Percentiles rank a stretch among this genome's conserved stretches.
Conservation (phyloP, 2,329 filamentous ascomycete species). For the Chaetomium sp. region DNA sequence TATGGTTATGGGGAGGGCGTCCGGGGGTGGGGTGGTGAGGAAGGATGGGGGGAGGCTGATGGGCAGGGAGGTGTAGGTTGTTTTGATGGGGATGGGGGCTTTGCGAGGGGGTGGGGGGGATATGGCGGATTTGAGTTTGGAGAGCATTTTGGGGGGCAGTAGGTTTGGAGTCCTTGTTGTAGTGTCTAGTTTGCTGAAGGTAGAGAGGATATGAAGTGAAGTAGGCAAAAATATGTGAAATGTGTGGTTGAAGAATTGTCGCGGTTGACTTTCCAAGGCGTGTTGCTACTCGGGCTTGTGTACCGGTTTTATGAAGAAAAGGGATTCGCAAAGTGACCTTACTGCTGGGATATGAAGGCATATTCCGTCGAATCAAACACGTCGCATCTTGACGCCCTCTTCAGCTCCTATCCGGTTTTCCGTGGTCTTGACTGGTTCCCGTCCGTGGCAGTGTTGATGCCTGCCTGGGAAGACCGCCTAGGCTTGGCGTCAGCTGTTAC, state of each 20-base stretch:
- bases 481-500: conserved; percentile 2
- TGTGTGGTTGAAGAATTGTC: too few relatives aligned
- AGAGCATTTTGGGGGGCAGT: neutral
- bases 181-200: too few relatives aligned
- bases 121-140: conserved; percentile 1
- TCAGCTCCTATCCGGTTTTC: too few relatives aligned
- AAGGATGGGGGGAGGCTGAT: conserved; percentile 40
- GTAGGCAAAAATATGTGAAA: too few relatives aligned
- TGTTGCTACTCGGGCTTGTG: too few relatives aligned
- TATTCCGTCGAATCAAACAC: too few relatives aligned
- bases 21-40: conserved; percentile 35
- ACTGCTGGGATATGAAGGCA: too few relatives aligned
- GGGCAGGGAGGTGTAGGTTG: conserved; percentile 26
- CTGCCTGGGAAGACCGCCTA: neutral
- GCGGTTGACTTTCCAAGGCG: too few relatives aligned
- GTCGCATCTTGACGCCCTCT: too few relatives aligned
- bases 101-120: neutral
- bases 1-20: conserved; percentile 39
- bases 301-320: too few relatives aligned
- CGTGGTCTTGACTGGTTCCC: neutral
- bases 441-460: conserved; percentile 4
- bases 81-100: conserved; percentile 22
- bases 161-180: neutral
- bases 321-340: too few relatives aligned
- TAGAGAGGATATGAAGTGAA: too few relatives aligned